Conservation (phyloP, 495 filamentous ascomycete genomes). For the Bacidia rubella region DNA sequence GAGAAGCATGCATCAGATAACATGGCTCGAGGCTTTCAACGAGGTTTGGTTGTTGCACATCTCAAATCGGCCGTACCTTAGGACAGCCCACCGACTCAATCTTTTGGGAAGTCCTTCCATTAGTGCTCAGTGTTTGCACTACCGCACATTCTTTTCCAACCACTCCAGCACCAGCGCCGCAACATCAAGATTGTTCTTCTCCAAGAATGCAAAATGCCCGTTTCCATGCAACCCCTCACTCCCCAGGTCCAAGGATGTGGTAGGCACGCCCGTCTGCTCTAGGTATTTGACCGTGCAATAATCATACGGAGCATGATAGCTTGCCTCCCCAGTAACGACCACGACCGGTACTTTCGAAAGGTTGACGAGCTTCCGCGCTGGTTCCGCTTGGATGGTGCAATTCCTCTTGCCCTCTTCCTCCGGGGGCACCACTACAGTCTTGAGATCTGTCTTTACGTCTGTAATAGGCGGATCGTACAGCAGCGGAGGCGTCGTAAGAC, state of each 20-base stretch:
- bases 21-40: too few relatives aligned
- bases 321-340: conserved; percentile 26
- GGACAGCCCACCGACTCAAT: too few relatives aligned
- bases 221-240: conserved; percentile 40
- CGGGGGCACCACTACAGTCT: neutral
- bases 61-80: too few relatives aligned
- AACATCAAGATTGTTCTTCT: conserved; percentile 36
- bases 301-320: conserved; percentile 44
- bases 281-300: conserved; percentile 40
- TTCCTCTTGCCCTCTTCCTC: conserved; percentile 2
- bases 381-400: conserved; percentile 12
- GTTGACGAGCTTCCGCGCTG: conserved; percentile 19
- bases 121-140: too few relatives aligned
- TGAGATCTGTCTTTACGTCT: neutral
- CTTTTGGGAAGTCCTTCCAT: too few relatives aligned
- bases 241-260: conserved; percentile 31
- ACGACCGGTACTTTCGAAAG: conserved; percentile 19
- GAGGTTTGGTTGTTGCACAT: too few relatives aligned
- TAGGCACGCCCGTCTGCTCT: conserved; percentile 38
- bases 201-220: conserved; percentile 45
- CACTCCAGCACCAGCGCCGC: neutral
- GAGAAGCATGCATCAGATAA: too few relatives aligned
- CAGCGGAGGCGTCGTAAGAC: conserved; percentile 35
- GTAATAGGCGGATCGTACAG: conserved; percentile 33
- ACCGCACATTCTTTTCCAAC: neutral